Evolutionary conservation across 495 filamentous ascomycete genomes (phyloP).

Genomic region (Daldinia concentrica): DNA sequence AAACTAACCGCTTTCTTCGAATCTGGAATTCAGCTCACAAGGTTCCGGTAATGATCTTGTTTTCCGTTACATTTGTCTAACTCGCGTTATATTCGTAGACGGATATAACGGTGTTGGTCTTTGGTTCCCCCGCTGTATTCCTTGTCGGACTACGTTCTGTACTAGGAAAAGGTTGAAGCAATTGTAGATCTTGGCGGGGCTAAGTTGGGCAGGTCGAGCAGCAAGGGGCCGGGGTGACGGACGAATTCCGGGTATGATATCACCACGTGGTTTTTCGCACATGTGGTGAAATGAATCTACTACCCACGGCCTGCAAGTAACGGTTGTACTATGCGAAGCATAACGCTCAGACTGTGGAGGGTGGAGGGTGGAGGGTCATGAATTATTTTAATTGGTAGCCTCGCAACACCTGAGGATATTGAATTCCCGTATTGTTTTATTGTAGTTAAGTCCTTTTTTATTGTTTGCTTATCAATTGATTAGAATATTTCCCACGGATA

Average conservation of each 20-base stretch:
- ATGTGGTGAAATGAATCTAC: neutral
- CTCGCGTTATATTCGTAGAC: neutral
- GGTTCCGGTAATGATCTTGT: neutral
- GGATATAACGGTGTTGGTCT: neutral
- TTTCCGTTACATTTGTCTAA: neutral
- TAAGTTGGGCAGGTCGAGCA: neutral
- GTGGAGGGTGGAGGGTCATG: neutral
- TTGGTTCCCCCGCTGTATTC: neutral
- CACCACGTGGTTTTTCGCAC: neutral
- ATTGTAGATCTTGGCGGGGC: neutral
- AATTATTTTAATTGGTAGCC: neutral
- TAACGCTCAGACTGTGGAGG: neutral
- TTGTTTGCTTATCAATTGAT: too few relatives aligned
- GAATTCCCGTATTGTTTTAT: neutral
- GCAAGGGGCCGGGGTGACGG: neutral
- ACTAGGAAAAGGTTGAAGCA: neutral
- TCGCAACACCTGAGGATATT: neutral
- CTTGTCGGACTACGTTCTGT: neutral
- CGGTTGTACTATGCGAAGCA: too few relatives aligned
- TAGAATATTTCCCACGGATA: neutral
- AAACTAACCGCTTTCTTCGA: neutral
- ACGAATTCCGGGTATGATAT: neutral
- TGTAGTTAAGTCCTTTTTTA: too few relatives aligned
- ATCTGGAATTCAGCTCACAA: neutral
- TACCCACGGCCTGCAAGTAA: too few relatives aligned